phyloP scores from a whole-genome alignment of 805 yeast species.

The Candida succiphila region DNA sequence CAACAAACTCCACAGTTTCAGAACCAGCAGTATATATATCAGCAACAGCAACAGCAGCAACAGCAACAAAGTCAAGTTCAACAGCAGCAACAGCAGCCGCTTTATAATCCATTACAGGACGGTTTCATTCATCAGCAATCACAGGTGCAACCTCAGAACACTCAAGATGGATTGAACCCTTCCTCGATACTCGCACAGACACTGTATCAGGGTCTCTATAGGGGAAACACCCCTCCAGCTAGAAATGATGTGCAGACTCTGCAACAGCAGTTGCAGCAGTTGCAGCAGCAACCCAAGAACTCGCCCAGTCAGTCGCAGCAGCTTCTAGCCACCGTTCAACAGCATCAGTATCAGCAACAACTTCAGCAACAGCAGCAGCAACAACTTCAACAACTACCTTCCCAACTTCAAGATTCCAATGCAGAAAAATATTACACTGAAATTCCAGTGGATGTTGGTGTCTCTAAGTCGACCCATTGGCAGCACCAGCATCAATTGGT shows the following conservation, averaged over 20 bases:
- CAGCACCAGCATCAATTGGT: conserved; percentile 70
- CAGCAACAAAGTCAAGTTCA: conserved; percentile 5
- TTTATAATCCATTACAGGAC: conserved; percentile 1
- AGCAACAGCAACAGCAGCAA: conserved; percentile 5
- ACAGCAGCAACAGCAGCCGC: conserved; percentile 9
- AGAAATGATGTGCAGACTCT: conserved; percentile 14
- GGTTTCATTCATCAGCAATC: conserved; percentile 6
- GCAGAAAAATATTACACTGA: conserved; percentile 13
- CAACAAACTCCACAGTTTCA: conserved; percentile 8
- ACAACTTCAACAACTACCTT: conserved; percentile 16
- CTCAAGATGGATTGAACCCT: conserved; percentile 19
- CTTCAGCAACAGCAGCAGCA: conserved; percentile 14
- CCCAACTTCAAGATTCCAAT: conserved; percentile 16
- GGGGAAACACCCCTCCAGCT: conserved; percentile 20
- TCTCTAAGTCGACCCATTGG: conserved; percentile 45
- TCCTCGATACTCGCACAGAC: conserved; percentile 29
- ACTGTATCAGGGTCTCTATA: conserved; percentile 28
- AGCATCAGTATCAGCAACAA: conserved; percentile 18
- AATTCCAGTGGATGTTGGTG: conserved; percentile 24
- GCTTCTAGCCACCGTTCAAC: conserved; percentile 22
- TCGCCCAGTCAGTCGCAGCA: conserved; percentile 17
- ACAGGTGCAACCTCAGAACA: conserved; percentile 7
- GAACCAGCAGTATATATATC: conserved; percentile 3
- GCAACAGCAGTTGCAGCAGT: conserved; percentile 12
- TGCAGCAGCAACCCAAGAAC: conserved; percentile 17